Conservation (phyloP, 2,329 filamentous ascomycete species). For the Arthrobotrys iridis region DNA sequence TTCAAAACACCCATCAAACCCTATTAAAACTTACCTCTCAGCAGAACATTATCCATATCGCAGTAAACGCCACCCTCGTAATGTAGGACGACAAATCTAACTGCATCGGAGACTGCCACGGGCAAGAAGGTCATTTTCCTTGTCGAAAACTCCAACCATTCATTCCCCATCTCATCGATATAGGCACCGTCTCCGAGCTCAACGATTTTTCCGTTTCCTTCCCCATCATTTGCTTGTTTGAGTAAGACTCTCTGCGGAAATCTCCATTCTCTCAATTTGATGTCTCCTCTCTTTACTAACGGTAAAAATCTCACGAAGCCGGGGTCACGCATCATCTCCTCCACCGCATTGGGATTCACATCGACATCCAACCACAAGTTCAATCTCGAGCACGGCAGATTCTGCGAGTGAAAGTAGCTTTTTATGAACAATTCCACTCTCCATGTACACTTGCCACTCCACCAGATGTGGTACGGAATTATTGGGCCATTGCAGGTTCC, state of each 20-base stretch:
- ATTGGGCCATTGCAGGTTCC: conserved; percentile 69
- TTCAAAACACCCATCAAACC: background rate
- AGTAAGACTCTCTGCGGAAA: conserved; percentile 67
- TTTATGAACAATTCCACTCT: conserved; percentile 69
- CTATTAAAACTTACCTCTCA: conserved; percentile 59
- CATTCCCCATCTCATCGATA: conserved; percentile 65
- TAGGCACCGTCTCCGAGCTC: conserved; percentile 67
- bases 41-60: conserved; percentile 69
- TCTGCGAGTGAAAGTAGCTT: conserved; percentile 69
- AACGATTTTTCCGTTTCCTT: conserved; percentile 65
- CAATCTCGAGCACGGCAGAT: conserved; percentile 67
- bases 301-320: conserved; percentile 68
- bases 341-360: conserved; percentile 65
- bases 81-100: conserved; percentile 68
- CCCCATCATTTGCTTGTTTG: conserved; percentile 65
- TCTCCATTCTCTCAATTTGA: conserved; percentile 67
- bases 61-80: conserved; percentile 68
- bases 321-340: conserved; percentile 67
- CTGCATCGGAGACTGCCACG: conserved; percentile 68
- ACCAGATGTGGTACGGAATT: conserved; percentile 69
- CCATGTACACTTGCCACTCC: conserved; percentile 69
- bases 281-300: conserved; percentile 67
- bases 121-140: conserved; percentile 70
- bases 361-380: conserved; percentile 69
- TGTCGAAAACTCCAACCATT: conserved; percentile 67